Evolutionary conservation across 176 grass and related monocot genomes (phyloP).

Genomic region (Aegilops tauschii): DNA sequence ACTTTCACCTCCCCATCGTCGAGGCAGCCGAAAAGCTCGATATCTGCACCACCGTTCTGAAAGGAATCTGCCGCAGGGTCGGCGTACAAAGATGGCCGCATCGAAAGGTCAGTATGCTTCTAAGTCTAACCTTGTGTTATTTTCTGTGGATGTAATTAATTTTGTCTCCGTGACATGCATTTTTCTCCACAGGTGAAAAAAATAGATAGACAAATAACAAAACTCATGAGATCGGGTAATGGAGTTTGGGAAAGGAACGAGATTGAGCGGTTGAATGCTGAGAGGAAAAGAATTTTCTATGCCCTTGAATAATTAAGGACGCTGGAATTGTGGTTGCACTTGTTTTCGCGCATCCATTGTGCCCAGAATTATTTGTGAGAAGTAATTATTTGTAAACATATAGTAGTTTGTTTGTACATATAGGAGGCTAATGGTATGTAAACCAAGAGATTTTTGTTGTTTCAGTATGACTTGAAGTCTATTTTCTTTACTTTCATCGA

Average conservation of each 20-base stretch:
- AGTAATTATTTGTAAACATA: background rate
- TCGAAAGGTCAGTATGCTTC: slow-evolving; percentile 33
- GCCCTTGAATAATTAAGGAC: background rate
- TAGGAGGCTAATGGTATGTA: background rate
- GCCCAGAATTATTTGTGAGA: background rate
- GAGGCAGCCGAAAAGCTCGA: slow-evolving; percentile 32
- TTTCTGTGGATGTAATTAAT: background rate
- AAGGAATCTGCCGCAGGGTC: slow-evolving; percentile 40
- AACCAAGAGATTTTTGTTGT: background rate
- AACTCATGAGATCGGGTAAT: background rate
- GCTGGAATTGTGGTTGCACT: background rate
- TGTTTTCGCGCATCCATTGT: background rate
- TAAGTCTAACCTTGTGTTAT: background rate
- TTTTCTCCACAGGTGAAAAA: background rate
- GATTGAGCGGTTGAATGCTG: slow-evolving; percentile 12
- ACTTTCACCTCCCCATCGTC: slow-evolving; percentile 45
- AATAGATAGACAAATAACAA: background rate
- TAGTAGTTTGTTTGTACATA: background rate
- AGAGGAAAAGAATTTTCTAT: background rate
- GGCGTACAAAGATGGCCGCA: slow-evolving; percentile 42
- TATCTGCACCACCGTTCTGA: slow-evolving; percentile 52
- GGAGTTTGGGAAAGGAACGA: background rate
- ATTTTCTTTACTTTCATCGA: background rate
- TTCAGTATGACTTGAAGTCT: background rate
- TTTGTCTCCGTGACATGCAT: background rate